phyloP scores from a whole-genome alignment of 768 basidiomycete species.

The Tylopilus sp. region DNA sequence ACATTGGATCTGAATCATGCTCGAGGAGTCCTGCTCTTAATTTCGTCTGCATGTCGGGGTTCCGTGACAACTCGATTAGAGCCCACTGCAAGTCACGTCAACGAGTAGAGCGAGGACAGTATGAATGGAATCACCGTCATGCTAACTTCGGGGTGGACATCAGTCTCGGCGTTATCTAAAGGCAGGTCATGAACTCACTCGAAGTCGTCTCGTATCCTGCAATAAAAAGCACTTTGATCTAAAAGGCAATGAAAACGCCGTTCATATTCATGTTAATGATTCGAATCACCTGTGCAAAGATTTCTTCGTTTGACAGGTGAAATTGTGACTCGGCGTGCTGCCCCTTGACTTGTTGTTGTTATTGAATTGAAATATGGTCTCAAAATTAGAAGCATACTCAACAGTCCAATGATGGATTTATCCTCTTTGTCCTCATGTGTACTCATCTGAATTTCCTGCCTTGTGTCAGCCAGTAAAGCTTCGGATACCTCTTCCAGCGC shows the following conservation, averaged over 20 bases:
- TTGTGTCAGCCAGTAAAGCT: slow-evolving; percentile 29
- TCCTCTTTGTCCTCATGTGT: slow-evolving; percentile 26
- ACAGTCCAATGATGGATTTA: slow-evolving; percentile 36
- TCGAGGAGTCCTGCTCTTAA: slow-evolving; percentile 51
- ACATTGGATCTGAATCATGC: slow-evolving; percentile 44
- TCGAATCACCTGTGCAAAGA: slow-evolving; percentile 31
- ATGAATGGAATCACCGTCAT: slow-evolving; percentile 9
- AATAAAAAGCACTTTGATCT: slow-evolving; percentile 37
- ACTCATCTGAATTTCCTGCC: slow-evolving; percentile 31
- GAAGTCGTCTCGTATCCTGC: slow-evolving; percentile 42
- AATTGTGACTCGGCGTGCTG: slow-evolving; percentile 30
- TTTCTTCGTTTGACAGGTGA: no score
- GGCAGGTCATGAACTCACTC: slow-evolving; percentile 17
- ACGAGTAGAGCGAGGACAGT: slow-evolving; percentile 2
- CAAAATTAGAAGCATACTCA: slow-evolving; percentile 32
- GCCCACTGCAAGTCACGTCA: no score
- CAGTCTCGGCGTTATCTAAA: no score
- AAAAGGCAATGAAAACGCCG: not conserved
- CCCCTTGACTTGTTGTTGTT: slow-evolving; percentile 33
- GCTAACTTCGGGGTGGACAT: no score
- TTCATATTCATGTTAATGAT: not conserved
- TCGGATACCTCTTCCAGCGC: slow-evolving; percentile 35
- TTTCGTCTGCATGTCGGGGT: no score
- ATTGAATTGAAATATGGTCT: slow-evolving; percentile 12
- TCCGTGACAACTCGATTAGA: no score